Base-by-base conservation (phyloP, 1,139 yeast genomes). In the Kluyveromyces sp. region DNA sequence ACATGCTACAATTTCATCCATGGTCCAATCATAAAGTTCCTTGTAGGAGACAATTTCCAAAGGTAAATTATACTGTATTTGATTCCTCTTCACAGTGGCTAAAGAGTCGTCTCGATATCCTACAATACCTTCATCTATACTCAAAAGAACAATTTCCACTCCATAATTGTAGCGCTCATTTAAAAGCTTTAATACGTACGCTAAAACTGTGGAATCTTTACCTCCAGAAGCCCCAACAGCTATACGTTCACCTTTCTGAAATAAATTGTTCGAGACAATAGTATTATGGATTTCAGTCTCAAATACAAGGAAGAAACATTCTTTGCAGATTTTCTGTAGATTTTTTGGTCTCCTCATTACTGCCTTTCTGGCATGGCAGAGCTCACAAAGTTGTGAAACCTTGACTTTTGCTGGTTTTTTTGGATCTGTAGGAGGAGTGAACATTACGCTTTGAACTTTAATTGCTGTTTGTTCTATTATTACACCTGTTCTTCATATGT, bases 151-250 rank as follows among this genome's bases (percentile, higher is more conserved):
- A 50, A 94, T 77, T 34, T 85, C 74, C 25, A 94, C 75, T 0
- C 96, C 96, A 64, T 94, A 94, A 58, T 85, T 70, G 66, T 92
- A 79, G 49, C 97, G 70, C 59, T 89, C 97, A 63, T 94, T 94
- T 50, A 94, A 69, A 0, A 92, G 78, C 61, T 89, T 92, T 67
- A 94, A 69, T 1, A 94, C 78, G 42, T 92, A 81, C 0, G 98
- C 98, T 34, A 94, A 68, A 1, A 94, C 98, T 0, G 98, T 94
- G 3, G 97, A 88, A 63, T 94, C 99, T 60, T 94, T 94, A 43
- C 99, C 99, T 27, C 99, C 99, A 1, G 96, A 87, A 0, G 98
- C 98, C 10, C 99, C 98, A 29, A 94, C 90, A 15, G 97, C 98
- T 2, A 94, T 92, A 35, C 71, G 75, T 60, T 94, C 98, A 15